Evolutionary conservation across 305 asterid genomes (phyloP).

Genomic region (Fraxinus greggii): DNA sequence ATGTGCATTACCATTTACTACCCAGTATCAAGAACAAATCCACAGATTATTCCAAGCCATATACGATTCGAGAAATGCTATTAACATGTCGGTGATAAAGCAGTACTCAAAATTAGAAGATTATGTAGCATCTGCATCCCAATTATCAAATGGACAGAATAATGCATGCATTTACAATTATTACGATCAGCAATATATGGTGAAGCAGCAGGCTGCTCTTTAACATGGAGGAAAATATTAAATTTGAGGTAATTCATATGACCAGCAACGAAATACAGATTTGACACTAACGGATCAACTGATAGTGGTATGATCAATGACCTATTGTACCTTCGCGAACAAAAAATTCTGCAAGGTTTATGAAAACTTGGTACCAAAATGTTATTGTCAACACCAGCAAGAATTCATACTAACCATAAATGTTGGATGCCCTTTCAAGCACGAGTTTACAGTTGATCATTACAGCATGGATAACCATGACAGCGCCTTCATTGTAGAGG

Average conservation of each 20-base stretch:
- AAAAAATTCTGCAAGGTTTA: slow-evolving; percentile 2
- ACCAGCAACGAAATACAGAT: background rate
- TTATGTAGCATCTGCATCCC: background rate
- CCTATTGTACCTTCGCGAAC: background rate
- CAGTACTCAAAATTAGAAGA: background rate
- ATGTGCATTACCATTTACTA: slow-evolving; percentile 2
- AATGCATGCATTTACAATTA: background rate
- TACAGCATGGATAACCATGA: slow-evolving; percentile 93
- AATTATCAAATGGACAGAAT: background rate
- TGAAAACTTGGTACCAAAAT: slow-evolving; percentile 2
- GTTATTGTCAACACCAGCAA: slow-evolving; percentile 11
- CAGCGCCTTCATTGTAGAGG: slow-evolving; percentile 94
- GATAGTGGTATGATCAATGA: background rate
- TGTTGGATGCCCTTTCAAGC: slow-evolving; percentile 93
- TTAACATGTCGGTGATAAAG: background rate
- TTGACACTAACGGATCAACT: background rate
- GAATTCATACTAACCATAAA: slow-evolving; percentile 64
- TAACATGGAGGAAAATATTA: background rate
- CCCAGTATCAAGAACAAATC: background rate
- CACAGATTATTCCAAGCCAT: background rate
- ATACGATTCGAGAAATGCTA: background rate
- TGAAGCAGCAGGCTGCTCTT: background rate
- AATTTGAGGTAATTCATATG: slow-evolving; percentile 1
- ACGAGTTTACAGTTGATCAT: slow-evolving; percentile 80
- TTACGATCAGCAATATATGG: background rate